Base-by-base conservation (phyloP, 129 eudicot genomes). In the Centella asiatica region DNA sequence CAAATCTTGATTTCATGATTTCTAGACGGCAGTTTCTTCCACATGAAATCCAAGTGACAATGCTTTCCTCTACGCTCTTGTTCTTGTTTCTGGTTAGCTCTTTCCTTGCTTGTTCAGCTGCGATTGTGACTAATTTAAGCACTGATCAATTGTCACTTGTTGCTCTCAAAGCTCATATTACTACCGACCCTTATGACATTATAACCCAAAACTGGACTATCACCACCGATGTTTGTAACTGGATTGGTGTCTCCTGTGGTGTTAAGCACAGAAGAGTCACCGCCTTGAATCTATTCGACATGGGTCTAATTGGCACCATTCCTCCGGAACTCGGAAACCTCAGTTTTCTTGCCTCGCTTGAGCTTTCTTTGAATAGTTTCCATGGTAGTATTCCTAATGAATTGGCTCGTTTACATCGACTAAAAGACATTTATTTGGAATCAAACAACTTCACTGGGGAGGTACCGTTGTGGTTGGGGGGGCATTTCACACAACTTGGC, bases 291-390 rank as follows among this genome's bases (percentile, higher is more conserved):
- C 29, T 74, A 42, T 67, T 74, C 6, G 31, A 46, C 32, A 60
- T 74, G 57, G 44, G 42, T 23, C 67, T 69, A 9, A 27, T 1
- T 10, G 67, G 68, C 57, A 59, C 48, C 11, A 29, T 73, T 60
- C 17, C 78, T 39, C 58, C 73, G 5, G 58, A 60, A 42, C 15
- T 73, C 5, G 69, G 73, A 29, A 73, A 73, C 67, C 69, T 73
- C 54, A 50, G 69, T 27, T 66, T 60, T 29, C 57, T 73, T 27
- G 5, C 39, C n/a, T 46, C 73, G 37, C 49, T 73, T 20, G 73
- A 73, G 34, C 64, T 67, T 39, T 42, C 69, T 44, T 25, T 40
- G 20, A 67, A 67, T 57, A 67, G 25, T 11, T 73, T 73, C 36
- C 24, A 28, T 37, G 78, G 78, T 14, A 22, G 23, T 12, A 14